Evolutionary conservation across 1,284 basidiomycete species (phyloP), one percentile per base, ranked within the genome.

Genomic region (Cutaneotrichosporon sp.): DNA sequence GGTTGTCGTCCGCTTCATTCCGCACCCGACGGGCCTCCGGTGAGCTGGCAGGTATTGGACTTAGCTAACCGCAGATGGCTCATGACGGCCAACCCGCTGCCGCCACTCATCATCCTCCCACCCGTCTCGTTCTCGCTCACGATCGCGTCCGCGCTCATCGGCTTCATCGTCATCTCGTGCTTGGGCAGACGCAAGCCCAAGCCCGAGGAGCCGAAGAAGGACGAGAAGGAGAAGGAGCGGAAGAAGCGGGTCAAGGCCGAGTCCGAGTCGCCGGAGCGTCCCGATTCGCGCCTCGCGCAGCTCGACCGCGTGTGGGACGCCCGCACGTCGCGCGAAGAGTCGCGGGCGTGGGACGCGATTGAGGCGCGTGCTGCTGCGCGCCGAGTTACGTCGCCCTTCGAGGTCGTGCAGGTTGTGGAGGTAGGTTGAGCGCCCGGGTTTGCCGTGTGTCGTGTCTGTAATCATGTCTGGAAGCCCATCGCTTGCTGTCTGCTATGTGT

Each of bases 1-100:
- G 78, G 77, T 80, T 0, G 69, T 78, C 2, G 68, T 80, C 25
- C 69, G 74, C 22, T 78, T 80, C 54, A 68, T 71, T 7, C 78
- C 78, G 11, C 69, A 74, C 46, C 76, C 79, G 1, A 76, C 74
- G 0, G 79, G 79, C 36, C 62, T 80, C 22, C 67, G 77, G 71
- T 52, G 50, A 36, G 50, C 20, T 24, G 10, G 22, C 9, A 4
- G 4, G 7, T n/a, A 25, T 51, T 3, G 29, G 2, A 6, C 4
- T 18, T 16, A 50, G 18, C 20, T 33, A 10, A 33, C 22, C 1
- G 10, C 29, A 52, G 50, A 16, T 75, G 75, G 74, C 67, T 79
- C 3, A 63, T 78, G 1, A 69, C 75, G 1, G 68, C 71, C 22
- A 74, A 76, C 59, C 74, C 73, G 4, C 63, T 79, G 29, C 77